Conservation (phyloP, 2,329 filamentous ascomycete species). For the Xylogone sp. region DNA sequence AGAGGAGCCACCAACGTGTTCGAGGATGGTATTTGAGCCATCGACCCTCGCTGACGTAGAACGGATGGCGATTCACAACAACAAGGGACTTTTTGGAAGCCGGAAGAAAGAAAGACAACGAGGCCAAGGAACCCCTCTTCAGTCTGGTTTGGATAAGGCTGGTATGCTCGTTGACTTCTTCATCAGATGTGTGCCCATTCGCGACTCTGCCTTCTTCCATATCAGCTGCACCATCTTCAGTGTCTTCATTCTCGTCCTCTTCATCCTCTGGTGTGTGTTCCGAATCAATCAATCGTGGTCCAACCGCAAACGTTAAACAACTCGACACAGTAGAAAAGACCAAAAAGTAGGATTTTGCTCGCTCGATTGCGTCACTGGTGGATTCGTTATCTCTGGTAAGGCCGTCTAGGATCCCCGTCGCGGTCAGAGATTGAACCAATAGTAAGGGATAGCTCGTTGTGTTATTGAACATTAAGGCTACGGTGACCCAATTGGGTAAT, state of each 20-base stretch:
- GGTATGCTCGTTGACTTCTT: slow-evolving; percentile 36
- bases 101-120: slow-evolving; percentile 29
- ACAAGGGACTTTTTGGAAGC: slow-evolving; percentile 9
- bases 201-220: slow-evolving; percentile 14
- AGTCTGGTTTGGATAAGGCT: slow-evolving; percentile 39
- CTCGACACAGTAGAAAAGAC: slow-evolving; percentile 62
- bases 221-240: slow-evolving; percentile 17
- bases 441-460: slow-evolving; percentile 43
- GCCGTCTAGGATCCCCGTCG: slow-evolving; percentile 48
- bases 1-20: slow-evolving; percentile 30
- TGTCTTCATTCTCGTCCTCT: slow-evolving; percentile 21
- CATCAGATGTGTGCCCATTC: slow-evolving; percentile 3
- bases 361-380: slow-evolving; percentile 44
- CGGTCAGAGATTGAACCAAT: slow-evolving; percentile 33
- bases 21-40: slow-evolving; percentile 27
- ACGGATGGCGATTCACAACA: slow-evolving; percentile 21
- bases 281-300: slow-evolving; percentile 52
- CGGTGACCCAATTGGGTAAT: slow-evolving; percentile 42
- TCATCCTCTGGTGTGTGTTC: slow-evolving; percentile 33
- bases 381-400: slow-evolving; percentile 40
- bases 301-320: slow-evolving; percentile 60
- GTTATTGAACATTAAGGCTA: slow-evolving; percentile 46
- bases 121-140: slow-evolving; percentile 13
- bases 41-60: slow-evolving; percentile 13
- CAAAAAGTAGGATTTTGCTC: slow-evolving; percentile 63